A percentile compares a stretch with the other conserved stretches of the same genome.
These are phyloP conservation scores for Hyphodiscus sp. DNA, from an alignment of 2,329 filamentous ascomycete genomes.

Conservation along the genomic window DNA sequence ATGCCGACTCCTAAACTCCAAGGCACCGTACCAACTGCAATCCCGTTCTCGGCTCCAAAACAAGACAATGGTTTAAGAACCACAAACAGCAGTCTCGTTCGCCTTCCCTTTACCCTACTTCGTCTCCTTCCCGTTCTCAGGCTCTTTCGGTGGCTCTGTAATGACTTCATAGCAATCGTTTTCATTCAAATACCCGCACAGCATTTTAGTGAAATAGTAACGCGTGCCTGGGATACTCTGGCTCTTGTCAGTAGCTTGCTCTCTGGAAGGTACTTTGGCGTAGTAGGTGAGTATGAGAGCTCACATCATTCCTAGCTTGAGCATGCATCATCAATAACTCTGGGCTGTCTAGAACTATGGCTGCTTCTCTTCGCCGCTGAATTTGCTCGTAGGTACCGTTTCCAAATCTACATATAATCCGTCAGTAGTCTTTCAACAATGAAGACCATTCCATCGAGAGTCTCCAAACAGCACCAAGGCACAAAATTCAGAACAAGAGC, in stretches of 20 bases:
- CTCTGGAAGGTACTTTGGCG: background rate
- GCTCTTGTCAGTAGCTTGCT: background rate
- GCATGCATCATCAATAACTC: constrained; percentile 56
- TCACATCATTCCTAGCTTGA: constrained; percentile 46
- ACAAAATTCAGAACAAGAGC: background rate
- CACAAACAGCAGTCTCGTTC: background rate
- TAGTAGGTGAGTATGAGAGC: constrained; percentile 20
- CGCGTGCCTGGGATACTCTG: background rate
- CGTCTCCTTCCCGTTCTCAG: background rate
- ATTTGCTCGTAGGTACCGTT: constrained; percentile 20
- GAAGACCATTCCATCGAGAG: background rate
- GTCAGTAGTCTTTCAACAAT: background rate
- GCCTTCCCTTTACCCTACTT: background rate
- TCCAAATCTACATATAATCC: constrained; percentile 13
- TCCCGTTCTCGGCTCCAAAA: too few relatives aligned
- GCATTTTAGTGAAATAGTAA: background rate
- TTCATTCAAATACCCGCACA: background rate
- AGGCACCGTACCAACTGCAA: too few relatives aligned
- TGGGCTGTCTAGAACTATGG: constrained; percentile 48
- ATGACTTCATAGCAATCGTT: background rate
- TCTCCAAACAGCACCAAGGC: background rate
- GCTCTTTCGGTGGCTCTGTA: background rate
- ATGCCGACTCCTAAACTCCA: too few relatives aligned
- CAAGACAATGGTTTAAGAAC: background rate
- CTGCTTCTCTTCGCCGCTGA: constrained; percentile 39